phyloP scores from a whole-genome alignment of 2,329 filamentous ascomycete species.

The Pseudopyrenochaeta lycopersici region DNA sequence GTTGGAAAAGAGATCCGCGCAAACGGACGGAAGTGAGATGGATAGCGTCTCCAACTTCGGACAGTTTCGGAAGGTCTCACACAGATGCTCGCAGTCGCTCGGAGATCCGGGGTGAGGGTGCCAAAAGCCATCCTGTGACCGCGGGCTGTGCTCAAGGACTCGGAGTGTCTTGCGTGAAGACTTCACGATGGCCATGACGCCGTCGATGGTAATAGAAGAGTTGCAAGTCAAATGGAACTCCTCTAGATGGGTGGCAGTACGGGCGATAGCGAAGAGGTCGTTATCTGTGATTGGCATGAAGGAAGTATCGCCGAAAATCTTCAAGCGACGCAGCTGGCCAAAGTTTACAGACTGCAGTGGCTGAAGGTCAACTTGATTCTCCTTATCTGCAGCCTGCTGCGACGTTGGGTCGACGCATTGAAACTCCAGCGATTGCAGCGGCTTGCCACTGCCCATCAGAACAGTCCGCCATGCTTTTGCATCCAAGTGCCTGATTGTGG shows the following conservation, averaged over 20 bases:
- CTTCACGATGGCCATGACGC: conserved; percentile 62
- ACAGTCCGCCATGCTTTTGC: conserved; percentile 59
- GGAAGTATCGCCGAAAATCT: conserved; percentile 64
- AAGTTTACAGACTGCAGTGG: conserved; percentile 61
- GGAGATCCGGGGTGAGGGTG: conserved; percentile 59
- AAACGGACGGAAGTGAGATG: conserved; percentile 59
- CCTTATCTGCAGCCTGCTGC: conserved; percentile 52
- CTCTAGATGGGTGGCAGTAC: conserved; percentile 60
- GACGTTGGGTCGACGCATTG: conserved; percentile 60
- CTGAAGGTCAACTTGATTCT: conserved; percentile 54
- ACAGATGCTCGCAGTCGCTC: conserved; percentile 57
- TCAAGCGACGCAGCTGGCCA: conserved; percentile 59
- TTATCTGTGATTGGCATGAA: conserved; percentile 61
- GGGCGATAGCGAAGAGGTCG: conserved; percentile 60
- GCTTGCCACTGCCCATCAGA: conserved; percentile 54
- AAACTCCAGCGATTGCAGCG: conserved; percentile 62
- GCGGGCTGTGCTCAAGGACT: conserved; percentile 63
- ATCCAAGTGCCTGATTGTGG: conserved; percentile 59
- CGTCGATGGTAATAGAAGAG: conserved; percentile 61
- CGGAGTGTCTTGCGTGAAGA: conserved; percentile 58
- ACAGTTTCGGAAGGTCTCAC: conserved; percentile 56
- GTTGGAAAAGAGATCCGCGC: conserved; percentile 57
- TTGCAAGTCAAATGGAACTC: conserved; percentile 64
- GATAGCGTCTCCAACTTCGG: conserved; percentile 59
- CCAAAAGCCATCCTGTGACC: conserved; percentile 61